Evolutionary conservation across 2,329 filamentous ascomycete genomes (phyloP), one percentile per base, ranked within the genome.

Genomic region (Myriosclerotinia duriaeana): DNA sequence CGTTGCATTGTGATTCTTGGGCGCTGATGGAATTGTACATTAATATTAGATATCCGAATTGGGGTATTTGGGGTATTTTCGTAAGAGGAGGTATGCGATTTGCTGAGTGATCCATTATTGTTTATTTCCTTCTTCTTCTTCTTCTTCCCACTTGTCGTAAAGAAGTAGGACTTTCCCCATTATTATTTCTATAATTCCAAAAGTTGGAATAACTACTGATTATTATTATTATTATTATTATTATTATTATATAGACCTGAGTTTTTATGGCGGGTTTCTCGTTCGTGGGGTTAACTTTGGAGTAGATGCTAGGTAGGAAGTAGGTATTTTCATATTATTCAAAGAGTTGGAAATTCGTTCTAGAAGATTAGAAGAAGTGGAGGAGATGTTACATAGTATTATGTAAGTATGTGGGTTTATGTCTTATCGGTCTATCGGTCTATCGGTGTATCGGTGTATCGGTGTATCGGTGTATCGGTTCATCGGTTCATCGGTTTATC

Each of bases 191-290:
- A n/a, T n/a, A n/a, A n/a, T n/a, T n/a, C n/a, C n/a, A n/a, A n/a
- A n/a, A n/a, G n/a, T n/a, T n/a, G n/a, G n/a, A n/a, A n/a, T n/a
- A n/a, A n/a, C n/a, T n/a, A n/a, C n/a, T n/a, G n/a, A n/a, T n/a
- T n/a, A n/a, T n/a, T n/a, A n/a, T n/a, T n/a, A n/a, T n/a, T n/a
- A n/a, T n/a, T n/a, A n/a, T n/a, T n/a, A n/a, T n/a, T n/a, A n/a
- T n/a, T n/a, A n/a, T n/a, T n/a, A n/a, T n/a, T n/a, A n/a, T n/a
- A n/a, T n/a, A 46, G 40, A 59, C 55, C 55, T 46, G 55, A 59
- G 55, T 59, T 59, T 26, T 46, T 59, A 59, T 46, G 40, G 55
- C 55, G 40, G 56, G 26, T 59, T 59, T 59, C 55, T 46, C n/a
- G 26, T n/a, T 46, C 26, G 40, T 36, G 42, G 26, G 26, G 17